These are phyloP conservation scores for Geosmithia flava DNA, from an alignment of 2,329 filamentous ascomycete species.

Conservation along the genomic window DNA sequence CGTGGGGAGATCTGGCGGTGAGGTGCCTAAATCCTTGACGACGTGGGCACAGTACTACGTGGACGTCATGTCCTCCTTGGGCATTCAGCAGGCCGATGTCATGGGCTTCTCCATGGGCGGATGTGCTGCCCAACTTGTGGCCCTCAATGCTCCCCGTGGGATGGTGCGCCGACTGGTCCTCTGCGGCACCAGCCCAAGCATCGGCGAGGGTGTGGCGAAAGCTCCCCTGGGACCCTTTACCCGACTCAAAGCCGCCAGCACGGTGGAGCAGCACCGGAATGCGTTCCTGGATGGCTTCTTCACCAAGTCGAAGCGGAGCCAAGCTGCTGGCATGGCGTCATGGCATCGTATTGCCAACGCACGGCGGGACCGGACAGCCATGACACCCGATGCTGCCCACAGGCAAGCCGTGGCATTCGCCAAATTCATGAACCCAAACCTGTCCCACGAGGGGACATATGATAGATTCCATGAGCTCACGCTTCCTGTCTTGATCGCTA, in stretches of 20 bases:
- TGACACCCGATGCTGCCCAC: conserved; percentile 12
- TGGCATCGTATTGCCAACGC: conserved; percentile 20
- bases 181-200: conserved; percentile 28
- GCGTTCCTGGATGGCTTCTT: conserved; percentile 23
- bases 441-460: conserved; percentile 18
- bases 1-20: conserved; percentile 29
- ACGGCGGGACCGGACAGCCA: conserved; percentile 10
- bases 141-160: conserved; percentile 19
- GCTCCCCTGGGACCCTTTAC: conserved; percentile 18
- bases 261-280: conserved; percentile 17
- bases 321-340: conserved; percentile 15
- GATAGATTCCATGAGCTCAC: conserved; percentile 17
- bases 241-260: conserved; percentile 15
- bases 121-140: conserved; percentile 29
- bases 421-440: conserved; percentile 20
- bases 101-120: conserved; percentile 39
- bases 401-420: conserved; percentile 18
- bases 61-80: conserved; percentile 21
- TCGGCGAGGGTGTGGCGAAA: conserved; percentile 17
- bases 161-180: conserved; percentile 27
- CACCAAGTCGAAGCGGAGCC: conserved; percentile 14
- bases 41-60: conserved; percentile 20
- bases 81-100: conserved; percentile 26
- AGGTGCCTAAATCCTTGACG: conserved; percentile 19
- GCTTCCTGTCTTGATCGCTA: conserved; percentile 23